phyloP scores from a whole-genome alignment of 805 yeast species.

The Scheffersomyces spartinae region DNA sequence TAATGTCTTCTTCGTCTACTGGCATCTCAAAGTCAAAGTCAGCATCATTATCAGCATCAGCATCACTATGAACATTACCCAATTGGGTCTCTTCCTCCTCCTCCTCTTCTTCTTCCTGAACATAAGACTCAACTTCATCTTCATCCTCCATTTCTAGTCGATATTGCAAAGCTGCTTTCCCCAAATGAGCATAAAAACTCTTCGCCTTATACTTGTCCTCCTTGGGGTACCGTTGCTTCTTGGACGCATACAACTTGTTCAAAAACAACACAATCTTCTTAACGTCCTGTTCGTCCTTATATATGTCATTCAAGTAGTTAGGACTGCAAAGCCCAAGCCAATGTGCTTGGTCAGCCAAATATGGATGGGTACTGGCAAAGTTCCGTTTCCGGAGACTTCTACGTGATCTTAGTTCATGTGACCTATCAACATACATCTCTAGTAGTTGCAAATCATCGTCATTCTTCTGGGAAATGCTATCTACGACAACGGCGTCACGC shows the following conservation, averaged over 20 bases:
- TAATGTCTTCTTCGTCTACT: too few relatives aligned
- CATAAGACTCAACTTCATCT: too few relatives aligned
- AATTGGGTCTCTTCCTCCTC: not conserved
- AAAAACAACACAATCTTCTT: conserved; percentile 21
- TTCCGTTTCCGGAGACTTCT: conserved; percentile 28
- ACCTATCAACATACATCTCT: too few relatives aligned
- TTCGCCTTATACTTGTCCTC: conserved; percentile 28
- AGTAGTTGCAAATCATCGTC: too few relatives aligned
- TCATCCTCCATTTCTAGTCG: conserved; percentile 5
- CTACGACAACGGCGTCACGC: too few relatives aligned
- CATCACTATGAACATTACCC: too few relatives aligned
- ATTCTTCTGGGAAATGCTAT: too few relatives aligned
- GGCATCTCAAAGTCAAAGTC: too few relatives aligned
- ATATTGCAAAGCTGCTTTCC: too few relatives aligned
- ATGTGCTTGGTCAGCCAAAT: conserved; percentile 33
- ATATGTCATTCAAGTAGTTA: conserved; percentile 26
- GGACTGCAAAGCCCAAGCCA: conserved; percentile 27
- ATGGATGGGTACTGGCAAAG: conserved; percentile 33
- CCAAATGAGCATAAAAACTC: conserved; percentile 26
- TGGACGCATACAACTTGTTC: conserved; percentile 20
- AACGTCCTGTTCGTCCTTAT: conserved; percentile 17
- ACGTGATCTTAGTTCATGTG: too few relatives aligned
- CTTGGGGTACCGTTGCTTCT: conserved; percentile 20
- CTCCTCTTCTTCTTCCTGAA: conserved; percentile 1
- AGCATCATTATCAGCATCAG: too few relatives aligned